A percentile compares a stretch with the other conserved stretches of the same genome.
Conservation (phyloP, 345 rosid species). For the Ceriops tagal region DNA sequence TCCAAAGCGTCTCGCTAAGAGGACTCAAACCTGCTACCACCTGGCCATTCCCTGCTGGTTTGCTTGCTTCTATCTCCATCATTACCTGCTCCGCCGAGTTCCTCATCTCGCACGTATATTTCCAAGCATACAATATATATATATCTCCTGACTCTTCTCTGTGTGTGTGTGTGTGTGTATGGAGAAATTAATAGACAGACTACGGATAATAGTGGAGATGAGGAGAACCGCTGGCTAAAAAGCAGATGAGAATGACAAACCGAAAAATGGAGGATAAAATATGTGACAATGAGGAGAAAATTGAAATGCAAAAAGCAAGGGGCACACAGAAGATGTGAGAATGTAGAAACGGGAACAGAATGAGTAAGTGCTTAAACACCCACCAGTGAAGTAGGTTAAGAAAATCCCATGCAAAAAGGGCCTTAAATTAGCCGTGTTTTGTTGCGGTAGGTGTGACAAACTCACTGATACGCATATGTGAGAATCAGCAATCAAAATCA, state of each 20-base stretch:
- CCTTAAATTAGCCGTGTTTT: constrained; percentile 12
- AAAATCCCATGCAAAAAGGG: constrained; percentile 33
- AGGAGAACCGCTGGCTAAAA: too few species aligned
- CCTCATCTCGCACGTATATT: not conserved
- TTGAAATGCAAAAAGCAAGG: not conserved
- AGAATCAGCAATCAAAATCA: not conserved
- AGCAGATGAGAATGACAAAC: not conserved
- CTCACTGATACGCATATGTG: not conserved
- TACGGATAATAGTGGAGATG: too few species aligned
- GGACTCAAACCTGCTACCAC: constrained; percentile 66
- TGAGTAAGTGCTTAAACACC: constrained; percentile 14
- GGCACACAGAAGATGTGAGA: constrained; percentile 18
- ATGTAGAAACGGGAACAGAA: not conserved
- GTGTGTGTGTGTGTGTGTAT: not conserved
- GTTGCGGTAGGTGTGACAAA: constrained; percentile 26
- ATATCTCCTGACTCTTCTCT: not conserved
- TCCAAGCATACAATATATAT: not conserved
- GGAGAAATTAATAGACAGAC: too few species aligned
- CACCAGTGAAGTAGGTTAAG: constrained; percentile 23
- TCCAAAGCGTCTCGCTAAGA: constrained; percentile 73
- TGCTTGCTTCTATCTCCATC: constrained; percentile 73
- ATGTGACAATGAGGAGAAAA: not conserved
- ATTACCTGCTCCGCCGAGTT: constrained; percentile 17
- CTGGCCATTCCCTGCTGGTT: constrained; percentile 41
- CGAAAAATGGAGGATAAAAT: not conserved